Conservation (phyloP, 495 filamentous ascomycete species). For the Penicillium cinerascens region DNA sequence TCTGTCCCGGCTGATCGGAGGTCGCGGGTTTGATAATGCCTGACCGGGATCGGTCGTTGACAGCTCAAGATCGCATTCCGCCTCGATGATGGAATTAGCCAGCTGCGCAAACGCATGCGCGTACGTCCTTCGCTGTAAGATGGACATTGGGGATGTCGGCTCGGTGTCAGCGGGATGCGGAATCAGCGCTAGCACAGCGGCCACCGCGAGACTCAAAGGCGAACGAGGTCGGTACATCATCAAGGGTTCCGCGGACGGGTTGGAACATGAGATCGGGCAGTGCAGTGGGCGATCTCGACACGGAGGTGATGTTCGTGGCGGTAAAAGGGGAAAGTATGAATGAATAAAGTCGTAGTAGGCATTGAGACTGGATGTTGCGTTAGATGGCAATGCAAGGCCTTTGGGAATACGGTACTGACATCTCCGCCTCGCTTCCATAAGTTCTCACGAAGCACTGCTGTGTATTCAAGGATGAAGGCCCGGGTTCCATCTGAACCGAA, state of each 20-base stretch:
- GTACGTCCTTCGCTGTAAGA: conserved; percentile 48
- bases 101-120: conserved; percentile 54
- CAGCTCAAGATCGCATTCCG: conserved; percentile 53
- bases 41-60: conserved; percentile 52
- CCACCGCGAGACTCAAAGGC: conserved; percentile 53
- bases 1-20: conserved; percentile 39
- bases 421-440: conserved; percentile 41
- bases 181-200: conserved; percentile 53
- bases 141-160: conserved; percentile 41
- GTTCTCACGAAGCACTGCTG: conserved; percentile 34
- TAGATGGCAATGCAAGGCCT: conserved; percentile 18
- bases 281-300: conserved; percentile 45
- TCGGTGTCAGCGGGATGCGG: conserved; percentile 51
- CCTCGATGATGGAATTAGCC: conserved; percentile 51
- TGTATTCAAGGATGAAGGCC: conserved; percentile 28
- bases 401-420: conserved; percentile 24
- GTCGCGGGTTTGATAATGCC: conserved; percentile 46
- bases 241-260: conserved; percentile 40
- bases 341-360: conserved; percentile 62
- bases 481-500: conserved; percentile 32
- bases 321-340: conserved; percentile 56
- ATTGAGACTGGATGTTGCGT: conserved; percentile 40
- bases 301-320: conserved; percentile 44
- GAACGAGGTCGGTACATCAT: conserved; percentile 47
- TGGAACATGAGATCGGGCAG: conserved; percentile 38